Evolutionary conservation across 352 stramenopile genomes (phyloP), one percentile per base, ranked within the genome.

Genomic region (Chrysophaeum taylorii): DNA sequence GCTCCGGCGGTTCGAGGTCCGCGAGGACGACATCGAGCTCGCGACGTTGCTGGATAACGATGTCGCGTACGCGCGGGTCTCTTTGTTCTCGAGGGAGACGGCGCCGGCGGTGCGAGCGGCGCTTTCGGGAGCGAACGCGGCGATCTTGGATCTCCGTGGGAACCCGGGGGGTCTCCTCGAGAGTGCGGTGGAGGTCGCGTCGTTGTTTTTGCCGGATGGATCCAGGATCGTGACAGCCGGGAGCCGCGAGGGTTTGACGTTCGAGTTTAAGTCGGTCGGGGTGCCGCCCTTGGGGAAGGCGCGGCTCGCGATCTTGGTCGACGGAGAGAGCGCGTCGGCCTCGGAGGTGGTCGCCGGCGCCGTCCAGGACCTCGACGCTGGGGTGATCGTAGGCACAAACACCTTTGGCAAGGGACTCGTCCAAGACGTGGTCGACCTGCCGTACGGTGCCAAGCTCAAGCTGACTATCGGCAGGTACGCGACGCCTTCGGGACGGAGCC

Each of bases 391-490:
- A 42, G 87, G 87, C 31, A 78, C 75, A 41, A 69, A 82, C 41
- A 93, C 85, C 0, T 93, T 85, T 78, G 86, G 87, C 16, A 93
- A 93, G 75, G 86, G 86, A 9, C 72, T 92, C 12, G 85, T 92
- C 2, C 86, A 92, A 74, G 90, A 91, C 77, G 85, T 93, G 7
- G 60, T 37, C 41, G 23, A 15, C 21, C 74, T 85, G 15, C 77
- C 75, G 0, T 82, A 76, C 76, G 80, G 78, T 53, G 84, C 86
- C 25, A 35, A 2, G 5, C 73, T 93, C 18, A 93, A 93, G 72
- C 92, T 89, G 72, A 93, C 87, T 18, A 85, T 93, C 15, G 87
- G 85, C 25, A 91, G 91, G 71, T 93, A 93, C 70, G 92, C 91
- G 76, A 93, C 87, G 7, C 87, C 87, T 14, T 84, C 74, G 72